Evolutionary conservation across 495 filamentous ascomycete genomes (phyloP), one percentile per base, ranked within the genome.

Genomic region (Talaromyces borbonicus): DNA sequence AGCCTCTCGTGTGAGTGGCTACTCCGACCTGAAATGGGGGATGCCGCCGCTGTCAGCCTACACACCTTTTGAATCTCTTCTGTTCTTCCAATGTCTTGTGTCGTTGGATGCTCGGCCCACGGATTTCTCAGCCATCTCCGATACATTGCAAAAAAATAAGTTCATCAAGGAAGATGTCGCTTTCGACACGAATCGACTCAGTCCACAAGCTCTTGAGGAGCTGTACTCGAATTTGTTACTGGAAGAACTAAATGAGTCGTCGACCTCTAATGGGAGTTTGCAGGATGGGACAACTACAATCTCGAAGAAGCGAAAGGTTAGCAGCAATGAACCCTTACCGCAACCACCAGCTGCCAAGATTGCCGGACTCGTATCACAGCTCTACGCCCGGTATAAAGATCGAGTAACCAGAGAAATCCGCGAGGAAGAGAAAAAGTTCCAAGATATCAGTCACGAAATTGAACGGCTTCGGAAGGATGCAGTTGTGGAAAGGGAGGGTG

Each of bases 41-140:
- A 73, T 72, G 71, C 67, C 73, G 72, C 65, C 68, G 57, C 61
- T 78, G 60, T 73, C 74, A 52, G 64, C 75, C 51, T 90, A 89
- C 65, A 90, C 88, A 49, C 82, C 83, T 43, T 83, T 95, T 68
- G 90, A 96, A 73, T 80, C 78, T 26, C 74, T 96, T 15, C 75
- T 96, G 46, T 78, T 98, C 50, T 92, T 95, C 66, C 88, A 93
- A 63, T 81, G 83, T 8, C 77, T 98, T 37, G 75, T 77, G 38
- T 62, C 74, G 30, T 73, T 80, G 59, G 84, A 85, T 55, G 65
- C 76, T 47, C 72, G 80, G 36, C 69, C 76, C 14, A 53, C 76
- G 35, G 78, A 74, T 44, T 96, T 96, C 60, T 63, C 60, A 36
- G 69, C 68, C 32, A 85, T 95, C 47, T 90, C 90, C 42, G 73